These are phyloP conservation scores for Coemansia sp. DNA, from an alignment of 192 early-diverging fungal genomes.

Conservation along the genomic window DNA sequence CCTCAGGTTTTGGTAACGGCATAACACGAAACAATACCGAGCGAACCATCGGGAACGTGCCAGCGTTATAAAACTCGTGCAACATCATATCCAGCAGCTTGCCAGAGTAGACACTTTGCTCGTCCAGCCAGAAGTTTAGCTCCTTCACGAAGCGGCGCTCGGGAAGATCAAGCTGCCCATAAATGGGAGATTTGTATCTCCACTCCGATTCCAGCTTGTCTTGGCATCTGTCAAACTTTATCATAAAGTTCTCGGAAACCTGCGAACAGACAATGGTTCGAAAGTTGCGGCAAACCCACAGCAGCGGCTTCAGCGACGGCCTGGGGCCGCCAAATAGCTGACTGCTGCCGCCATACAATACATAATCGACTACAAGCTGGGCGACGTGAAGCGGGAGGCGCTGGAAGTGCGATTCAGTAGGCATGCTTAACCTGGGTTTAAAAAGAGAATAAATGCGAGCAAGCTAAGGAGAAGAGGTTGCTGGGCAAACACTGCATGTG, in stretches of 20 bases:
- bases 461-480: background rate
- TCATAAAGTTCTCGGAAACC: background rate
- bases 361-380: background rate
- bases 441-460: background rate
- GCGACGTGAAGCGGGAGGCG: background rate
- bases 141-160: background rate
- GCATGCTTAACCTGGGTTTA: background rate
- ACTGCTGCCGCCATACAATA: background rate
- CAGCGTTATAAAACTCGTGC: background rate
- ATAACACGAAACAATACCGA: background rate
- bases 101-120: background rate
- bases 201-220: background rate
- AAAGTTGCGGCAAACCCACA: background rate
- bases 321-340: background rate
- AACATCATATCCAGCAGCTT: background rate
- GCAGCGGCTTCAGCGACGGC: background rate
- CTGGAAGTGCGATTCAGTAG: background rate
- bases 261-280: background rate
- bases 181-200: background rate
- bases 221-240: background rate
- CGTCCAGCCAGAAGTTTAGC: background rate
- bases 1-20: background rate
- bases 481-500: background rate
- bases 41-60: background rate
- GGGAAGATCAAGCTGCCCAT: background rate